phyloP scores from a whole-genome alignment of 2,329 filamentous ascomycete species.

The Aspergillus latus region DNA sequence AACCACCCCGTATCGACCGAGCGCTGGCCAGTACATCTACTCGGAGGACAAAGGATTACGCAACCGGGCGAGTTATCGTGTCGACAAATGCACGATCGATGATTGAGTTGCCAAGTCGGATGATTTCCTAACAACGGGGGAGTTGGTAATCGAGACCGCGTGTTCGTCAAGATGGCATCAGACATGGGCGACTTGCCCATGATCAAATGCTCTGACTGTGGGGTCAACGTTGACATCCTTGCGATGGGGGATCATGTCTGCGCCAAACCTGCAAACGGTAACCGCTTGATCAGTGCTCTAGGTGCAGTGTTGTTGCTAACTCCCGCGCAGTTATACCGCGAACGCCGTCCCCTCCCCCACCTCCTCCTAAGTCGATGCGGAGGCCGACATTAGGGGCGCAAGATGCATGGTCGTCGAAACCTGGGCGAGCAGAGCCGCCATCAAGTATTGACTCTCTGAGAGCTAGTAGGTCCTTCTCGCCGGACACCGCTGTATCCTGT shows the following conservation, averaged over 20 bases:
- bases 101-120: constrained; percentile 14
- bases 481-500: background rate
- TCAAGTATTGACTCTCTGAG: constrained; percentile 57
- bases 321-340: constrained; percentile 13
- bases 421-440: constrained; percentile 50
- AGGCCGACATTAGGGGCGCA: constrained; percentile 25
- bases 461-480: constrained; percentile 55
- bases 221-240: constrained; percentile 75
- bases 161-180: constrained; percentile 34
- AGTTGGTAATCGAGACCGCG: constrained; percentile 43
- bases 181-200: constrained; percentile 72
- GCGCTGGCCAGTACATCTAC: background rate
- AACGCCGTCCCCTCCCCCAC: constrained; percentile 26
- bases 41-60: background rate
- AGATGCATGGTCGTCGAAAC: constrained; percentile 33
- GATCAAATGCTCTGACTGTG: constrained; percentile 85
- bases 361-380: constrained; percentile 30
- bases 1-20: background rate
- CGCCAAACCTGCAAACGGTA: constrained; percentile 44
- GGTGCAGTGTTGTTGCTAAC: constrained; percentile 5
- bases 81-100: constrained; percentile 11
- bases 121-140: constrained; percentile 14
- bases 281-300: background rate
- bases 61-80: background rate
- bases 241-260: constrained; percentile 85